Evolutionary conservation across 192 early-diverging fungal species (phyloP).

Genomic region (Geranomyces michiganensis): DNA sequence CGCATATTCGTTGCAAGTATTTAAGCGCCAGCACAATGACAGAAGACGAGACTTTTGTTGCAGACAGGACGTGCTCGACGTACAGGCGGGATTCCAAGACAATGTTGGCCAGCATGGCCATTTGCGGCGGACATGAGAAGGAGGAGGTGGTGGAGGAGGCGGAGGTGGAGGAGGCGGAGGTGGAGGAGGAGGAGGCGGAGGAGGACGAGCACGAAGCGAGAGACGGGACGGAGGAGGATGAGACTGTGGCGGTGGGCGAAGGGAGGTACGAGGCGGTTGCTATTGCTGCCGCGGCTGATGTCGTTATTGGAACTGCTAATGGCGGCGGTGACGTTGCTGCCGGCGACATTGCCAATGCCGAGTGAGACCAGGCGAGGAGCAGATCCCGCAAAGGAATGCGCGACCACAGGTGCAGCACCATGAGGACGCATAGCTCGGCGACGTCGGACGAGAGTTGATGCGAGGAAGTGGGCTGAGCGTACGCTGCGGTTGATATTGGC

Average conservation of each 20-base stretch:
- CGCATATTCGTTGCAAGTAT: conserved; percentile 21
- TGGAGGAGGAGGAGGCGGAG: not conserved
- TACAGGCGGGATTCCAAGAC: conserved; percentile 6
- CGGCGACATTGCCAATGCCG: not conserved
- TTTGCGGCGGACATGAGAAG: not conserved
- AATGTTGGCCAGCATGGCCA: not conserved
- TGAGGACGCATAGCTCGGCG: conserved; percentile 16
- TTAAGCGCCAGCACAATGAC: conserved; percentile 32
- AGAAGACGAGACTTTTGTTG: conserved; percentile 32
- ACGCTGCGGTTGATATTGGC: not conserved
- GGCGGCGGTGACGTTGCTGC: too few relatives aligned
- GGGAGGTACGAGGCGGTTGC: not conserved
- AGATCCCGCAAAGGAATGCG: conserved; percentile 3
- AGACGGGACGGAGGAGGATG: conserved; percentile 14
- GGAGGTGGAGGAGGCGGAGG: not conserved
- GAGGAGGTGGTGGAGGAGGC: too few relatives aligned
- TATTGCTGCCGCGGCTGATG: not conserved
- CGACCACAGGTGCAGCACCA: conserved; percentile 21
- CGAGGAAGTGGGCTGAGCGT: conserved; percentile 1
- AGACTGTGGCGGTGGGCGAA: not conserved
- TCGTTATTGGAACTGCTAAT: not conserved
- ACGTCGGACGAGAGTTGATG: not conserved
- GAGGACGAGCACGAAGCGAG: not conserved
- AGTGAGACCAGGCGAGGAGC: conserved; percentile 9
- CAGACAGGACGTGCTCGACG: conserved; percentile 10